phyloP scores from a whole-genome alignment of 169 alveolate species.

The Eimeria praecox region DNA sequence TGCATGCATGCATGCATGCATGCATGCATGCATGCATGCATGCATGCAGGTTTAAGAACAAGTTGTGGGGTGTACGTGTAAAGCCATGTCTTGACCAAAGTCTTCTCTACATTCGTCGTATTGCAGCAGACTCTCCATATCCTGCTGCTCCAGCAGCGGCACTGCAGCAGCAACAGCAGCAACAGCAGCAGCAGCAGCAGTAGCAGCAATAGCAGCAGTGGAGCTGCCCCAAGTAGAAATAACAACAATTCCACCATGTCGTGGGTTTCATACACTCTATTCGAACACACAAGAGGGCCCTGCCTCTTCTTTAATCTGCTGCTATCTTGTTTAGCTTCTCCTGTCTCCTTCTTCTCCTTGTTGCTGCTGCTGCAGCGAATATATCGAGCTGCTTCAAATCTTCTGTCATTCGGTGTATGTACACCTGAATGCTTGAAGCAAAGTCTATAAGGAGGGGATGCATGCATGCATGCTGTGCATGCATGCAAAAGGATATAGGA shows the following conservation, averaged over 20 bases:
- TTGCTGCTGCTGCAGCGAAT: not conserved
- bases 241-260: not conserved
- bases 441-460: no score
- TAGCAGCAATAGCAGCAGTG: constrained; percentile 8
- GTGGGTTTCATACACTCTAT: no score
- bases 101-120: constrained; percentile 69
- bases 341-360: not conserved
- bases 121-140: constrained; percentile 17
- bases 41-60: not conserved
- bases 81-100: constrained; percentile 46
- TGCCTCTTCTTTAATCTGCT: no score
- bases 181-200: constrained; percentile 28
- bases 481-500: no score
- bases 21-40: not conserved
- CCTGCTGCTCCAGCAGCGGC: constrained; percentile 35
- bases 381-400: no score
- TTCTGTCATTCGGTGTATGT: no score
- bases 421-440: no score
- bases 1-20: not conserved
- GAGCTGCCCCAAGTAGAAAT: not conserved
- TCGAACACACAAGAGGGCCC: no score
- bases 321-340: not conserved
- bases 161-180: constrained; percentile 57
- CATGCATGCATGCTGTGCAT: no score
- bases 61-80: constrained; percentile 43